Evolutionary conservation across 1,284 basidiomycete genomes (phyloP).

Genomic region (Austroboletus novae-zelandiae): DNA sequence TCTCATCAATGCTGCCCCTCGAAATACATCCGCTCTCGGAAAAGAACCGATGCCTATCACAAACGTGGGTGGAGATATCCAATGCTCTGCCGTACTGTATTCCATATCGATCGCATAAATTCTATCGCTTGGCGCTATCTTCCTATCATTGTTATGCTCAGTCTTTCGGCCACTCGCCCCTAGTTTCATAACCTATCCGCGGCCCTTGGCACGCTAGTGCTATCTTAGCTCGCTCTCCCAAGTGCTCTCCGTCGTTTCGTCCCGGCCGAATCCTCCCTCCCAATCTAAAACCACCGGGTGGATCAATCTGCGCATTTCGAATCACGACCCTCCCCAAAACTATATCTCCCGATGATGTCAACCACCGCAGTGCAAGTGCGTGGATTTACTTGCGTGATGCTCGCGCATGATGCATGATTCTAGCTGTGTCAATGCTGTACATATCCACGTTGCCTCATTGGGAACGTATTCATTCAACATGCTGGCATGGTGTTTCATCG

Average conservation of each 20-base stretch:
- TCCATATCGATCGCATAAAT: conserved; percentile 10
- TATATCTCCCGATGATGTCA: not conserved
- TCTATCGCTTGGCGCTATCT: conserved; percentile 4
- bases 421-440: conserved; percentile 13
- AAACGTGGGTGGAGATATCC: conserved; percentile 19
- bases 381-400: conserved; percentile 12
- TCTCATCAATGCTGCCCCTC: not conserved
- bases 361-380: conserved; percentile 4
- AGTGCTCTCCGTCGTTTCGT: no score
- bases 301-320: not conserved
- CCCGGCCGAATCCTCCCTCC: not conserved
- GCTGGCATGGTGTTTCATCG: not conserved
- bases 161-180: not conserved
- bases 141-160: not conserved
- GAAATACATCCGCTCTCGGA: conserved; percentile 6
- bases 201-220: no score
- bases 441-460: conserved; percentile 6
- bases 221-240: no score
- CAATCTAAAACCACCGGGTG: not conserved
- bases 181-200: no score
- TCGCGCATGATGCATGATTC: conserved; percentile 8
- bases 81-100: not conserved
- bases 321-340: not conserved
- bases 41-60: conserved; percentile 9
- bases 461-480: no score